Percentiles rank a stretch among this genome's conserved stretches.
phyloP scores from a whole-genome alignment of 257 asterid species.

The Thymus quinquecostatus region DNA sequence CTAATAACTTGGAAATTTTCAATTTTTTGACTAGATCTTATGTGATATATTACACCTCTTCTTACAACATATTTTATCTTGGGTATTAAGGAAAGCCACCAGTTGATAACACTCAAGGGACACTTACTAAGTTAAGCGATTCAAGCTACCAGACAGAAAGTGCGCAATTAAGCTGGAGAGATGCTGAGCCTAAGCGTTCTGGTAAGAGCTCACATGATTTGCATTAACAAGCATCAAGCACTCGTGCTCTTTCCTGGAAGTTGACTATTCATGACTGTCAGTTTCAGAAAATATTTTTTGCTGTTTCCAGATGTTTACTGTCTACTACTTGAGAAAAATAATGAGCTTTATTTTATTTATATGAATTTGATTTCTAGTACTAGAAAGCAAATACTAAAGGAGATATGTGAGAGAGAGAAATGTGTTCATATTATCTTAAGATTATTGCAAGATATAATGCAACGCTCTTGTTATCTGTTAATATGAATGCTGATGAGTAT shows the following conservation, averaged over 20 bases:
- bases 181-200: slow-evolving; percentile 62
- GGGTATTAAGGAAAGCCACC: slow-evolving; percentile 45
- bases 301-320: not conserved
- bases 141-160: slow-evolving; percentile 38
- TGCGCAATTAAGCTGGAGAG: slow-evolving; percentile 33
- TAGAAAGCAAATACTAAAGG: not conserved
- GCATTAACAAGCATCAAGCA: slow-evolving; percentile 8
- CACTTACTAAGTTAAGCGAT: slow-evolving; percentile 35
- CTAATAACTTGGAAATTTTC: not conserved
- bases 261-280: not conserved
- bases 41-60: slow-evolving; percentile 14
- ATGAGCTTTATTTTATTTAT: slow-evolving; percentile 11
- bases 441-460: not conserved
- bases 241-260: slow-evolving; percentile 20
- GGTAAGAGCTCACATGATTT: slow-evolving; percentile 54
- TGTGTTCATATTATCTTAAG: slow-evolving; percentile 2
- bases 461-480: not conserved
- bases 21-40: slow-evolving; percentile 21
- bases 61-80: slow-evolving; percentile 22
- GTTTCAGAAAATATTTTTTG: not conserved
- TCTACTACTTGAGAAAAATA: not conserved
- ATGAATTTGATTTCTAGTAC: slow-evolving; percentile 6
- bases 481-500: not conserved
- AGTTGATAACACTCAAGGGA: slow-evolving; percentile 38
- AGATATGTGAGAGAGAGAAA: not conserved